Evolutionary conservation across 2,329 filamentous ascomycete genomes (phyloP).

Genomic region (Aspergillus hiratsukae): DNA sequence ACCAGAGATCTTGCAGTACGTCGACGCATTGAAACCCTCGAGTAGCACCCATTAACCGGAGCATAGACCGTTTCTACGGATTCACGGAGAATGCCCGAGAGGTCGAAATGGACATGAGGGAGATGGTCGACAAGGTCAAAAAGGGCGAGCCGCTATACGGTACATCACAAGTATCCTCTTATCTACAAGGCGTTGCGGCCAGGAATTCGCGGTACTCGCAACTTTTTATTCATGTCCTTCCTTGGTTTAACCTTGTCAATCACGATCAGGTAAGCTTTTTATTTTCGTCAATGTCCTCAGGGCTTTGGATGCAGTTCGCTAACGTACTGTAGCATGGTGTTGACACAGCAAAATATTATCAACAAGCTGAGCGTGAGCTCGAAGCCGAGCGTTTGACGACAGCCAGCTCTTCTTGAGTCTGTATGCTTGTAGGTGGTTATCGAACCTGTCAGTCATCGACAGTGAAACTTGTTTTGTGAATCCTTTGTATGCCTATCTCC

Average conservation of each 20-base stretch:
- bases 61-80: conserved; percentile 86
- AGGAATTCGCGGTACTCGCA: conserved; percentile 90
- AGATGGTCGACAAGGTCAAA: conserved; percentile 98
- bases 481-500: conserved; percentile 22
- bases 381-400: conserved; percentile 63
- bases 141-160: conserved; percentile 86
- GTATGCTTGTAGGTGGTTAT: conserved; percentile 4
- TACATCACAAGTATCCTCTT: conserved; percentile 68
- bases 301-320: conserved; percentile 8
- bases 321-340: conserved; percentile 68
- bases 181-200: conserved; percentile 90
- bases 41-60: conserved; percentile 7
- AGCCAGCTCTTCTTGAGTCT: conserved; percentile 20
- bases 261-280: conserved; percentile 61
- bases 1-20: conserved; percentile 78
- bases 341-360: conserved; percentile 97
- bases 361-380: conserved; percentile 87
- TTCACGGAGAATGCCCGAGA: conserved; percentile 89
- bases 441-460: conserved; percentile 9
- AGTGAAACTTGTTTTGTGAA: conserved; percentile 5
- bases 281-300: neutral
- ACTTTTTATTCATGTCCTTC: conserved; percentile 75
- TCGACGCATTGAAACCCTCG: conserved; percentile 19
- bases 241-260: conserved; percentile 99
- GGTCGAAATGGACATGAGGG: conserved; percentile 91